Evolutionary conservation across 1,284 basidiomycete species (phyloP).

Genomic region (Prillingera fragicola): DNA sequence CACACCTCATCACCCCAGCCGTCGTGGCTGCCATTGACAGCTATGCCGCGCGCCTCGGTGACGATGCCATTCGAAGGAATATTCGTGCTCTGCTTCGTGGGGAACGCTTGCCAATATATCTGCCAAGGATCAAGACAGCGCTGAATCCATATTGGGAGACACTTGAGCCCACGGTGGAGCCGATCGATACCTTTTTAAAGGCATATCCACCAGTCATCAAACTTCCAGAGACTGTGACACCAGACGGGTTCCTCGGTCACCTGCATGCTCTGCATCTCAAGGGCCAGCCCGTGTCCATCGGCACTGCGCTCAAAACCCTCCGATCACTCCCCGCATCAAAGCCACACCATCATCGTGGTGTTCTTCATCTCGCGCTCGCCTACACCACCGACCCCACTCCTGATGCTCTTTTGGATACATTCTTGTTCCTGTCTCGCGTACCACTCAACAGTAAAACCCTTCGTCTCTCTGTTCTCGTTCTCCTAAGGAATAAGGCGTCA

Average conservation of each 20-base stretch:
- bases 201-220: neutral
- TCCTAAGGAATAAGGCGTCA: neutral
- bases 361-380: slow-evolving; percentile 3
- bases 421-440: neutral
- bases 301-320: neutral
- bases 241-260: neutral
- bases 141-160: too few species aligned
- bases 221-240: neutral
- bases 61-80: too few species aligned
- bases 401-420: too few species aligned
- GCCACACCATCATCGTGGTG: neutral
- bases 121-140: too few species aligned
- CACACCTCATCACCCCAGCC: too few species aligned
- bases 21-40: too few species aligned
- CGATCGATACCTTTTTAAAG: too few species aligned
- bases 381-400: too few species aligned
- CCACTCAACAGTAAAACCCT: neutral
- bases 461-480: neutral
- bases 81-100: too few species aligned
- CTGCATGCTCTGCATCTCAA: slow-evolving; percentile 6
- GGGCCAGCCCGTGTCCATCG: neutral
- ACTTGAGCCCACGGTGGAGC: too few species aligned
- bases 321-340: neutral
- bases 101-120: too few species aligned
- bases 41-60: too few species aligned